These are phyloP conservation scores for Talaromyces proteolyticus DNA, from an alignment of 495 filamentous ascomycete species.

Conservation along the genomic window DNA sequence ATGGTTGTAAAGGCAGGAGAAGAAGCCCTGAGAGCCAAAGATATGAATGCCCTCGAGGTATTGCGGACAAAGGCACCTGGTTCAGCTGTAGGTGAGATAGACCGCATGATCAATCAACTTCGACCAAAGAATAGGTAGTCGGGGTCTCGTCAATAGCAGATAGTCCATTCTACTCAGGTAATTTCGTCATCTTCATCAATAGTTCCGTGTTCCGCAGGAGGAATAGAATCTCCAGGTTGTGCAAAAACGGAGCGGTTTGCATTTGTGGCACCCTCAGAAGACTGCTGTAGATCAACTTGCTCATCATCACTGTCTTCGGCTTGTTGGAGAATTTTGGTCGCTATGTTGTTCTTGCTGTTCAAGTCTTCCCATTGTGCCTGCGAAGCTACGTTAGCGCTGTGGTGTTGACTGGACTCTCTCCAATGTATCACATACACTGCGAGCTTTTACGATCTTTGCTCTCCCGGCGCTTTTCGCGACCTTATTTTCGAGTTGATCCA, in stretches of 20 bases:
- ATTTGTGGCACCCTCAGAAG: not conserved
- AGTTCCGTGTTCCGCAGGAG: slow-evolving; percentile 11
- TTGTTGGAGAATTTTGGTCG: slow-evolving; percentile 4
- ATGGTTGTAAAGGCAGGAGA: slow-evolving; percentile 86
- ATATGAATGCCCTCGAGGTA: slow-evolving; percentile 60
- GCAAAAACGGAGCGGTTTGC: not conserved
- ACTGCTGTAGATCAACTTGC: not conserved
- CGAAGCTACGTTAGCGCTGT: not conserved
- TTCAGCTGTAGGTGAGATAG: slow-evolving; percentile 49
- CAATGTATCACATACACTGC: slow-evolving; percentile 28
- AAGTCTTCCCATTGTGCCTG: slow-evolving; percentile 39
- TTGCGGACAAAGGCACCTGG: slow-evolving; percentile 52
- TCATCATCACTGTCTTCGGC: not conserved
- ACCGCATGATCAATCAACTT: slow-evolving; percentile 55
- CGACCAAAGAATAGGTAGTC: slow-evolving; percentile 28
- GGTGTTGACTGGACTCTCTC: too few relatives aligned
- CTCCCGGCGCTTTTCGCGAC: slow-evolving; percentile 57
- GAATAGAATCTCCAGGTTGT: not conserved
- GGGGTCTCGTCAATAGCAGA: not conserved
- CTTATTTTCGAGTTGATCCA: slow-evolving; percentile 67
- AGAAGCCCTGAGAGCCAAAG: slow-evolving; percentile 79
- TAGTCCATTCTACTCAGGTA: slow-evolving; percentile 25
- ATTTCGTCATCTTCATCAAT: slow-evolving; percentile 38
- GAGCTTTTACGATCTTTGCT: slow-evolving; percentile 15
- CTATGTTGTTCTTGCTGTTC: slow-evolving; percentile 23